These are phyloP conservation scores for Tephrocybe sp. DNA, from an alignment of 768 basidiomycete species.

Conservation along the genomic window DNA sequence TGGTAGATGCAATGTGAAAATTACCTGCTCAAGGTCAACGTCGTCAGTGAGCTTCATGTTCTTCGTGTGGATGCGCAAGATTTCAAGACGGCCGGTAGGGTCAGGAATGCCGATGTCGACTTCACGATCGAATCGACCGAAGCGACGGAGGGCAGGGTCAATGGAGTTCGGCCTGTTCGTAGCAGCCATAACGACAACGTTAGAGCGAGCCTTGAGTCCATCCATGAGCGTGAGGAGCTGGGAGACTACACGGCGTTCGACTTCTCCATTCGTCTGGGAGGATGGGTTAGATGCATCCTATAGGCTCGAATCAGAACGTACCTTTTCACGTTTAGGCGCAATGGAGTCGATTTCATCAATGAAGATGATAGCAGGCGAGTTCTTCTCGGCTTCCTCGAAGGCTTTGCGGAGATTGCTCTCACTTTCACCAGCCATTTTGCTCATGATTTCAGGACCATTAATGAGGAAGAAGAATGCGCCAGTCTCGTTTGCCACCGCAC, in stretches of 20 bases:
- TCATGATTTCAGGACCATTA: conserved; percentile 99
- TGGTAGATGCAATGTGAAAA: background rate
- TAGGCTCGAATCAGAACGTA: conserved; percentile 30
- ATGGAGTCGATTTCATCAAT: conserved; percentile 99
- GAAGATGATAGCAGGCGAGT: conserved; percentile 99
- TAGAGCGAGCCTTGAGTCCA: conserved; percentile 96
- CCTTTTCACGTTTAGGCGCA: conserved; percentile 99
- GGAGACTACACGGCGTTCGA: conserved; percentile 98
- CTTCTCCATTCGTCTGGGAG: conserved; percentile 93
- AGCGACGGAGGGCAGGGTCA: conserved; percentile 96
- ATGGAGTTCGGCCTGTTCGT: conserved; percentile 99
- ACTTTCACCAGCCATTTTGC: conserved; percentile 99
- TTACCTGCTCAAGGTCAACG: conserved; percentile 93
- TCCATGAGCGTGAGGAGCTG: conserved; percentile 99
- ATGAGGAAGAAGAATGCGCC: conserved; percentile 99
- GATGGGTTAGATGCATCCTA: background rate
- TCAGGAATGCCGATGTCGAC: conserved; percentile 99
- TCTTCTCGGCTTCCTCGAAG: conserved; percentile 99
- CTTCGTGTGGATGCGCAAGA: conserved; percentile 99
- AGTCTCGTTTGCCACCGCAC: conserved; percentile 99
- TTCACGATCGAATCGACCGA: conserved; percentile 99
- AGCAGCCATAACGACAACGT: conserved; percentile 99
- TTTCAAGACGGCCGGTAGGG: conserved; percentile 97
- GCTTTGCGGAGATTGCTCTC: conserved; percentile 98
- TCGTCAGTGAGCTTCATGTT: conserved; percentile 99